Conservation (phyloP, 805 yeast genomes). For the Nakazawaea anatomiae region DNA sequence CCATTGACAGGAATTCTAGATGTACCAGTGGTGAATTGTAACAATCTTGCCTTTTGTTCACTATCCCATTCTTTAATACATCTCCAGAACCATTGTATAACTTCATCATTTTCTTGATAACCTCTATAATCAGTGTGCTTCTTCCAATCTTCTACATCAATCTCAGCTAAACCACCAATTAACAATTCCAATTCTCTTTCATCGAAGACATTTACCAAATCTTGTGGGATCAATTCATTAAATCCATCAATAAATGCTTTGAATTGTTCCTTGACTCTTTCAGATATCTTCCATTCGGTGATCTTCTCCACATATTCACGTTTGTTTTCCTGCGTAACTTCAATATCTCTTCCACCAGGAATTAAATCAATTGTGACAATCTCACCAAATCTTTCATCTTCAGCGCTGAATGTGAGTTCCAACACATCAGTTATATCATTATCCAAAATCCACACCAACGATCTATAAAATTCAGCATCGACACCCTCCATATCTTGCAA, state of each 20-base stretch:
- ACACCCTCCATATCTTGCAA: conserved; percentile 98
- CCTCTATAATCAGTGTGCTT: conserved; percentile 98
- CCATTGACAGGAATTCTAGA: conserved; percentile 99
- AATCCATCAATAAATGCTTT: conserved; percentile 96
- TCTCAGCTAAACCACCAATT: conserved; percentile 97
- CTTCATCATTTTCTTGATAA: conserved; percentile 93
- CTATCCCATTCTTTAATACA: conserved; percentile 91
- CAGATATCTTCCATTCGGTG: conserved; percentile 92
- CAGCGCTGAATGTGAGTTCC: conserved; percentile 79
- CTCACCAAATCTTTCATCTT: conserved; percentile 94
- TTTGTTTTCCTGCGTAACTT: conserved; percentile 91
- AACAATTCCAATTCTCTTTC: conserved; percentile 94
- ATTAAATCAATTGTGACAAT: conserved; percentile 84
- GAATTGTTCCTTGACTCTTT: conserved; percentile 92
- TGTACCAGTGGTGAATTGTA: conserved; percentile 98
- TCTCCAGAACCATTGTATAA: conserved; percentile 98
- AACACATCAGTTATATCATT: conserved; percentile 86
- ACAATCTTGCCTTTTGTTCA: conserved; percentile 90
- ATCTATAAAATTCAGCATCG: conserved; percentile 93
- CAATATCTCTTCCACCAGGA: conserved; percentile 81
- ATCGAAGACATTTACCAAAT: conserved; percentile 91
- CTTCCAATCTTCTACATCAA: conserved; percentile 98
- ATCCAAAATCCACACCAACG: conserved; percentile 92
- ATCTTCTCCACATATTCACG: conserved; percentile 92
- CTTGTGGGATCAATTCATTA: conserved; percentile 96